Base-by-base conservation (phyloP, 2,329 filamentous ascomycete genomes). In the Reticulascus tulasneorum region DNA sequence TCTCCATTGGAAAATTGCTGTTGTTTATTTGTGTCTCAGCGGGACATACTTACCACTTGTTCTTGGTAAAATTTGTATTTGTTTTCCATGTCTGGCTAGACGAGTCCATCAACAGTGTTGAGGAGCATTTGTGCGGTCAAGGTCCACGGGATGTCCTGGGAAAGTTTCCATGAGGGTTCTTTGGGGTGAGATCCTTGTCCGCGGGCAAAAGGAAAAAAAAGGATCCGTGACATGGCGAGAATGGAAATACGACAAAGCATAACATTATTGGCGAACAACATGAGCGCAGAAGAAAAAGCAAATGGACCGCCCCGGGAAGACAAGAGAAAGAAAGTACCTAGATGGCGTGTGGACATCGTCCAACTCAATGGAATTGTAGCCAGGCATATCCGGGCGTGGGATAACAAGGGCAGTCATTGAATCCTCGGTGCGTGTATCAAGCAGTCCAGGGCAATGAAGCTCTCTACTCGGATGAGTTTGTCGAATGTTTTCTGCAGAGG, bases 301-400 rank as follows among this genome's bases (percentile, higher is more conserved):
- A 53, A 65, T 50, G 56, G 55, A 59, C 54, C 54, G 61, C 60
- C 64, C 67, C 61, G 61, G 64, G 55, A 58, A 59, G 56, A 58
- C 52, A 58, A 65, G 67, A 59, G 59, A 66, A 69, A 69, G 69
- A 67, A 70, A 75, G 65, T 79, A 79, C 75, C 75, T 79, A 66
- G 72, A 67, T 56, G 76, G 69, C 54, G 71, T 73, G 56, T 75
- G 68, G 62, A 75, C 71, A 62, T 78, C 73, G 59, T 76, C 72
- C 63, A 76, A 68, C 56, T 77, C 72, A 61, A 69, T 55, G 52
- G 67, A 64, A 53, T 64, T 73, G 66, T 66, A 75, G 61, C 66
- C 66, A 56, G 73, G 64, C 73, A 77, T 76, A 52, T 64, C 66
- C 64, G 59, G 60, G 55, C 62, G 66, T 51, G 67, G 54, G 58